Base-by-base conservation (phyloP, 257 asterid genomes). In the Fraxinus anomala region DNA sequence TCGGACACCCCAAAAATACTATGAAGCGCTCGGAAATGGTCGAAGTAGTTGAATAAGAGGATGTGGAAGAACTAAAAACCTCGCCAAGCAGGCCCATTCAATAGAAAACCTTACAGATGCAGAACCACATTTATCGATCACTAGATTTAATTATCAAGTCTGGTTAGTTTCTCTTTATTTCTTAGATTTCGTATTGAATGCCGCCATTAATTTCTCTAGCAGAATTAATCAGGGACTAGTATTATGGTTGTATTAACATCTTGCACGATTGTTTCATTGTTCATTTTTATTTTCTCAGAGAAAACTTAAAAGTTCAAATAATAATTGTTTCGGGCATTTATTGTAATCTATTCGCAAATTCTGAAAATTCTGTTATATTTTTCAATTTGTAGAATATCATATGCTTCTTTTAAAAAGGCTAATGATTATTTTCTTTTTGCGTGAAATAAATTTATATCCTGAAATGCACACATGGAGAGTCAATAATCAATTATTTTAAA, bases 121-220 rank as follows among this genome's bases (percentile, higher is more conserved):
- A 63, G 61, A 39, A 42, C 42, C 26, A 34, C 39, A 0, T 21
- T 63, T 36, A 72, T 71, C 16, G 56, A 23, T 47, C 17, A 47
- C 67, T 74, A 28, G 33, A 47, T 71, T 68, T 77, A 82, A 74
- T 61, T 54, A 72, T 69, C 72, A 30, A 65, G 75, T 61, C 71
- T 61, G 44, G 68, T 72, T 71, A 34, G 47, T 33, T 31, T 79
- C 77, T 11, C 17, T 42, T 30, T 44, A 24, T 49, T 75, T 81
- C 72, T 72, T 23, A 63, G 80, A 82, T 78, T 77, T 78, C 31
- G 47, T 70, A 82, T 82, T 78, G 13, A 80, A 79, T 75, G 34
- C 34, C 1, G 34, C 34, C 34, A 2, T 1, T 31, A 31, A 31
- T 31, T 31, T 31, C 34, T 31, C 4, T 31, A 31, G 2, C 34